A percentile compares a stretch with the other conserved stretches of the same genome.
phyloP scores from a whole-genome alignment of 495 filamentous ascomycete genomes.

The Oleoguttula mirabilis region DNA sequence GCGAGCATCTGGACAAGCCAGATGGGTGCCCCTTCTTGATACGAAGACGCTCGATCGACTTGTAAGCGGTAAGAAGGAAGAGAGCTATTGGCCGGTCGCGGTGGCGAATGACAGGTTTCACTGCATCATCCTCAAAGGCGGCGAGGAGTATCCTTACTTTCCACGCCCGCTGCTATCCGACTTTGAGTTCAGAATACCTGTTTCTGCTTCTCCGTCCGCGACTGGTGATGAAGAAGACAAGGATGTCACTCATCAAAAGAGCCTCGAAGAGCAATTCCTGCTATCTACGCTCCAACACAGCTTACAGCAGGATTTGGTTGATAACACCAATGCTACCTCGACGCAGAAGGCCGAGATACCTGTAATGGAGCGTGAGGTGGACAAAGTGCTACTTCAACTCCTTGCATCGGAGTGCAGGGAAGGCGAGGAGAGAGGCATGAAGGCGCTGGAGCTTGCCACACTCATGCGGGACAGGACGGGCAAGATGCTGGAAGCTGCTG shows the following conservation, averaged over 20 bases:
- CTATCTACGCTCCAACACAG: constrained; percentile 57
- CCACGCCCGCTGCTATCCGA: constrained; percentile 83
- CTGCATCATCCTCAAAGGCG: constrained; percentile 96
- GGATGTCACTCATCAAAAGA: constrained; percentile 26
- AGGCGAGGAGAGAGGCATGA: constrained; percentile 86
- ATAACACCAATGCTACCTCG: constrained; percentile 44
- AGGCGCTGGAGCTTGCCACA: constrained; percentile 72
- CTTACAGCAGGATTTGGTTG: constrained; percentile 58
- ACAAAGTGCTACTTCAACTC: constrained; percentile 81
- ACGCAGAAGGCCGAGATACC: constrained; percentile 57
- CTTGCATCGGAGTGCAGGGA: constrained; percentile 81
- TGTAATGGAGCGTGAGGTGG: constrained; percentile 62
- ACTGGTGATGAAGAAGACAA: constrained; percentile 30
- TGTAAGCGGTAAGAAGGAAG: constrained; percentile 68
- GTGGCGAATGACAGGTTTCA: constrained; percentile 88
- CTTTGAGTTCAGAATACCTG: constrained; percentile 81
- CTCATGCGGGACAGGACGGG: constrained; percentile 68
- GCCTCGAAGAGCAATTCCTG: constrained; percentile 66
- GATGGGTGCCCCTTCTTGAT: constrained; percentile 85
- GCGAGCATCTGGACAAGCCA: constrained; percentile 70
- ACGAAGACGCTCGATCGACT: constrained; percentile 73
- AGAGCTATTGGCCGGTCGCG: constrained; percentile 90
- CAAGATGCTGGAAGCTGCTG: constrained; percentile 74
- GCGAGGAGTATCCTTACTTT: constrained; percentile 88
- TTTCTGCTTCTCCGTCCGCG: constrained; percentile 40